Base-by-base conservation (phyloP, 495 filamentous ascomycete genomes). In the Lasiosphaeria ovina region DNA sequence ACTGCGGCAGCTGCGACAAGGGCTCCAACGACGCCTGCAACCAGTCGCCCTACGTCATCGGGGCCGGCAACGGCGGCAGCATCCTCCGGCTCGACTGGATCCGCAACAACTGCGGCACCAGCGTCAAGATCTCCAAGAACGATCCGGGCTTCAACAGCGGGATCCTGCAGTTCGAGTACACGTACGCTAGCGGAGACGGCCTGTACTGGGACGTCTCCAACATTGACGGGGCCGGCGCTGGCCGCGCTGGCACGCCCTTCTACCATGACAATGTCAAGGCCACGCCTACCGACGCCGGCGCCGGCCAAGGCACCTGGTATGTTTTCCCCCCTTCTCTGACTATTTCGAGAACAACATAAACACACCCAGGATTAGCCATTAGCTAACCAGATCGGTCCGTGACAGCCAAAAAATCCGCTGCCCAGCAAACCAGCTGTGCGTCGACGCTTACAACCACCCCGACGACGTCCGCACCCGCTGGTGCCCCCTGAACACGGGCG, bases 91-190 rank as follows among this genome's bases (percentile, higher is more conserved):
- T 61, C 33, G 54, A 45, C 42, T 58, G 33, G 40, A 59, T 58
- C 36, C 9, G n/a, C 11, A 48, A 61, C 56, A 52, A 55, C 31
- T 12, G 31, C 16, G 63, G 63, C 1, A 59, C 54, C 48, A 38
- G 32, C 10, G 36, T 66, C 59, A 66, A 66, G 50, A 62, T 62
- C 40, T 58, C 54, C 51, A 54, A 35, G 34, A 42, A 40, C 47
- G 59, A 51, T 24, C 9, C 31, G 32, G 31, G 33, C 34, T 59
- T 57, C 45, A 16, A 44, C 50, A 56, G 52, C 42, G 63, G 63
- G 3, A 55, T 66, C 36, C 52, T 66, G 35, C 59, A 66, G 59
- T 62, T 58, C 50, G 63, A 66, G 60, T 66, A 65, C 50, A 51
- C 24, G 24, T 24, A 12, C 35, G 32, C 17, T 16, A 17, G 12